A percentile compares a stretch with the other conserved stretches of the same genome.
Conservation (phyloP, 1,284 basidiomycete genomes). For the Melampsora americana region DNA sequence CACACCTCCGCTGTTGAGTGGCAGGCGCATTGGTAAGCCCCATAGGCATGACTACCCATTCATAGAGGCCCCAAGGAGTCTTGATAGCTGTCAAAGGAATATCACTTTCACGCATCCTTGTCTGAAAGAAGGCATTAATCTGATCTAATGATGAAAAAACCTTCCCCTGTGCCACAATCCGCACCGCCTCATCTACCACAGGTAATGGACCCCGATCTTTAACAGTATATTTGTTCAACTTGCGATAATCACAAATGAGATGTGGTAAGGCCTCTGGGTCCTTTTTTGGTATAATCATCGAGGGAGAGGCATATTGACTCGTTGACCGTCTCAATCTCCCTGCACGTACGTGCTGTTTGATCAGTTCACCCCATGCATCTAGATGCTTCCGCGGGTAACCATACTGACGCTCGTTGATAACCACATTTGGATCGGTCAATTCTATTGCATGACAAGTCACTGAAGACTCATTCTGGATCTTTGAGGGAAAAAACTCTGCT, state of each 20-base stretch:
- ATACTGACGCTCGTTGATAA: no score
- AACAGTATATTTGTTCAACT: conserved; percentile 44
- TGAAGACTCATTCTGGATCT: no score
- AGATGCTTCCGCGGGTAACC: no score
- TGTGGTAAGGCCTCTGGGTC: conserved; percentile 45
- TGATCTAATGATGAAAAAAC: conserved; percentile 57
- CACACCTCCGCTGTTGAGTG: conserved; percentile 49
- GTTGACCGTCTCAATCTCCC: no score
- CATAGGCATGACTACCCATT: conserved; percentile 58
- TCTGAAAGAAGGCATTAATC: conserved; percentile 58
- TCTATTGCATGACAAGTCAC: no score
- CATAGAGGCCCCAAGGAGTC: conserved; percentile 56
- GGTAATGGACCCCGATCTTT: conserved; percentile 44
- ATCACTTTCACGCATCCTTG: conserved; percentile 54
- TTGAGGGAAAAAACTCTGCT: no score
- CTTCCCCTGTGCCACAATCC: conserved; percentile 37
- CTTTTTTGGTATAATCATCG: conserved; percentile 10
- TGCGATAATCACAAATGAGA: conserved; percentile 44
- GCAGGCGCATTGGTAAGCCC: conserved; percentile 56
- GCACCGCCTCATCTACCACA: conserved; percentile 29
- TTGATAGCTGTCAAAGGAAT: conserved; percentile 55
- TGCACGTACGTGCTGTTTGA: no score
- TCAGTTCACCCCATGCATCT: no score
- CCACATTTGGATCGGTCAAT: no score
- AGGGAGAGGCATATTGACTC: not conserved